Evolutionary conservation across 495 filamentous ascomycete species (phyloP).

Genomic region (Hypoxylon crocopeplum): DNA sequence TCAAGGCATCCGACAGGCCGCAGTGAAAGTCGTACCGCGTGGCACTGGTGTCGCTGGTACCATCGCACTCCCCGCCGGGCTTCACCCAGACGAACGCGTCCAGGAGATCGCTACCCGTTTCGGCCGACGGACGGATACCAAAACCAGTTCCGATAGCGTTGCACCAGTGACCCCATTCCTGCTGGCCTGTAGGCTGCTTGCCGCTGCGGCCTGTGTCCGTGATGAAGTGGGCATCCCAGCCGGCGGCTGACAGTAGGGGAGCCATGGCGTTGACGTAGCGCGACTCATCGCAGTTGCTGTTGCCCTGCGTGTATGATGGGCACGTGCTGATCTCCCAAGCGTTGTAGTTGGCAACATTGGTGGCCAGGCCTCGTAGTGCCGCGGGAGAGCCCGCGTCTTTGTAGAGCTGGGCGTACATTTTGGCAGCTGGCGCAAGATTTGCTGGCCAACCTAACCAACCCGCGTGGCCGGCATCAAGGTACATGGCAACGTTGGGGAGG

Average conservation of each 20-base stretch:
- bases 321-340: conserved; percentile 60
- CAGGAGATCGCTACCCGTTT: conserved; percentile 65
- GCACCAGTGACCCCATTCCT: conserved; percentile 79
- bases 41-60: conserved; percentile 63
- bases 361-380: conserved; percentile 70
- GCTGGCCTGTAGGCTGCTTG: conserved; percentile 63
- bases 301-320: conserved; percentile 60
- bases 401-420: conserved; percentile 66
- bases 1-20: conserved; percentile 52
- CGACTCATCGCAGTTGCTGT: conserved; percentile 66
- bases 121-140: conserved; percentile 65
- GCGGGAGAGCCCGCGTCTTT: conserved; percentile 62
- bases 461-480: conserved; percentile 72
- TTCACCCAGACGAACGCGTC: conserved; percentile 83
- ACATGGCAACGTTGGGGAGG: conserved; percentile 72
- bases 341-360: conserved; percentile 82
- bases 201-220: conserved; percentile 52
- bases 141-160: conserved; percentile 73
- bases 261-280: conserved; percentile 68
- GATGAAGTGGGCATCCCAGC: conserved; percentile 72
- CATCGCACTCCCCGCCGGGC: conserved; percentile 79
- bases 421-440: conserved; percentile 67
- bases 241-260: conserved; percentile 61
- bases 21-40: conserved; percentile 69
- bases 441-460: conserved; percentile 83